Evolutionary conservation across 2,329 filamentous ascomycete genomes (phyloP).

Genomic region (Chrysoporthe cubensis): DNA sequence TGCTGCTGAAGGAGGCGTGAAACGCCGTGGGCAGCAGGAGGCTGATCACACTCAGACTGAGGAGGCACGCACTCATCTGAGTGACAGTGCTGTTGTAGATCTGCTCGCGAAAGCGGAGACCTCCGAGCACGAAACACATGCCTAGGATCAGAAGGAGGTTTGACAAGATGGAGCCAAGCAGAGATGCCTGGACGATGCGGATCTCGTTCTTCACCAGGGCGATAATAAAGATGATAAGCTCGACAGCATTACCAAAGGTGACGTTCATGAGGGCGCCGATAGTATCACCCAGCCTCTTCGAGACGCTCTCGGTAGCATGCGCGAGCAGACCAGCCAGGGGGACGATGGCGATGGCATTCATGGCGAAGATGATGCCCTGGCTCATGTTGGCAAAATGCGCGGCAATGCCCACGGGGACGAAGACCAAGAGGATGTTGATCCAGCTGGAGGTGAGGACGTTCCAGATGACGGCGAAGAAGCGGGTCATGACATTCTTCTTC

Average conservation of each 20-base stretch:
- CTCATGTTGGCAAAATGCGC: constrained; percentile 58
- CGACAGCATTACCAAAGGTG: constrained; percentile 79
- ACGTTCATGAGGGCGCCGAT: constrained; percentile 75
- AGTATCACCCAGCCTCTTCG: constrained; percentile 72
- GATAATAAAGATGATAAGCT: constrained; percentile 71
- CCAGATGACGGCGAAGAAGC: constrained; percentile 51
- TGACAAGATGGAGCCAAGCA: constrained; percentile 86
- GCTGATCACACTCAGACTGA: constrained; percentile 89
- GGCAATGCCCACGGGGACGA: constrained; percentile 77
- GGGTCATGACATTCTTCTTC: constrained; percentile 30
- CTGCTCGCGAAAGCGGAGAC: constrained; percentile 84
- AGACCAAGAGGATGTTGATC: constrained; percentile 75
- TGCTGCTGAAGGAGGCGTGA: constrained; percentile 70
- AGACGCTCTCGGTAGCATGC: constrained; percentile 76
- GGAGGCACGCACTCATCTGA: constrained; percentile 92
- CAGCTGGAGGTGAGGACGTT: constrained; percentile 63
- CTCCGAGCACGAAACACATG: constrained; percentile 88
- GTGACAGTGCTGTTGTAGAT: constrained; percentile 95
- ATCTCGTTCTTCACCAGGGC: constrained; percentile 67
- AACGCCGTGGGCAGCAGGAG: constrained; percentile 66
- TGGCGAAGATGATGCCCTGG: constrained; percentile 68
- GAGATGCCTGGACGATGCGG: constrained; percentile 86
- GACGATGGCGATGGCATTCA: constrained; percentile 77
- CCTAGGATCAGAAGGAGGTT: constrained; percentile 88
- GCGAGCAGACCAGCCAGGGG: constrained; percentile 73